A percentile compares a stretch with the other conserved stretches of the same genome.
phyloP scores from a whole-genome alignment of 768 basidiomycete species.

The Aureoboletus auriporus region DNA sequence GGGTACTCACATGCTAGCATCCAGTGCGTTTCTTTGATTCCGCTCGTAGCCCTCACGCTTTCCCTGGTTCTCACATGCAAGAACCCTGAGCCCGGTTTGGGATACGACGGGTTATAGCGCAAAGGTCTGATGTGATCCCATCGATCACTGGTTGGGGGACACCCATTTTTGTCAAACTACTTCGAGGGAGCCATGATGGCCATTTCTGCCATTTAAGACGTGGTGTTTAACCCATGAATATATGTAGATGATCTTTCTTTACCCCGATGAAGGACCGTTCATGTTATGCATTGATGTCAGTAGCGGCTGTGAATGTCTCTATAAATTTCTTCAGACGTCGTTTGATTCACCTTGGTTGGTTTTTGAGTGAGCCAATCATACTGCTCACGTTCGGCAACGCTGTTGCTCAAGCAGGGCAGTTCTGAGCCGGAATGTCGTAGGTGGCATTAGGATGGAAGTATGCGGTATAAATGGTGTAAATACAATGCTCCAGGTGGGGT shows the following conservation, averaged over 20 bases:
- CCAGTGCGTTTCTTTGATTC: not conserved
- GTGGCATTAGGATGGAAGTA: slow-evolving; percentile 9
- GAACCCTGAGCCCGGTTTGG: not conserved
- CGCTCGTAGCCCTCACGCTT: not conserved
- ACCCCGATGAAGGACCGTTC: too few species aligned
- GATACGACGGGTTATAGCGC: not conserved
- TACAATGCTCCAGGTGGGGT: slow-evolving; percentile 16
- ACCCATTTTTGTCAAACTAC: not conserved
- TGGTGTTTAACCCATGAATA: too few species aligned
- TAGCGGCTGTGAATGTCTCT: too few species aligned
- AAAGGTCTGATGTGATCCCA: slow-evolving; percentile 3
- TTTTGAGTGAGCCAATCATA: not conserved
- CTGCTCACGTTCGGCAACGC: not conserved
- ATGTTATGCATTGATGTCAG: too few species aligned
- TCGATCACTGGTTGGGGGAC: not conserved
- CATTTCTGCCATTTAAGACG: too few species aligned
- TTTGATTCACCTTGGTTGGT: too few species aligned
- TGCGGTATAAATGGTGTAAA: slow-evolving; percentile 13
- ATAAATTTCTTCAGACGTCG: too few species aligned
- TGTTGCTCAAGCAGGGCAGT: not conserved
- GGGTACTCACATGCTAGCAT: not conserved
- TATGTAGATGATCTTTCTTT: too few species aligned
- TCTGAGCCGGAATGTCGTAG: slow-evolving; percentile 5
- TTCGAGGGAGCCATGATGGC: too few species aligned
- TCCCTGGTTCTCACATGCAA: not conserved